Base-by-base conservation (phyloP, 73 alveolate species). In the Durusdinium trenchii region DNA sequence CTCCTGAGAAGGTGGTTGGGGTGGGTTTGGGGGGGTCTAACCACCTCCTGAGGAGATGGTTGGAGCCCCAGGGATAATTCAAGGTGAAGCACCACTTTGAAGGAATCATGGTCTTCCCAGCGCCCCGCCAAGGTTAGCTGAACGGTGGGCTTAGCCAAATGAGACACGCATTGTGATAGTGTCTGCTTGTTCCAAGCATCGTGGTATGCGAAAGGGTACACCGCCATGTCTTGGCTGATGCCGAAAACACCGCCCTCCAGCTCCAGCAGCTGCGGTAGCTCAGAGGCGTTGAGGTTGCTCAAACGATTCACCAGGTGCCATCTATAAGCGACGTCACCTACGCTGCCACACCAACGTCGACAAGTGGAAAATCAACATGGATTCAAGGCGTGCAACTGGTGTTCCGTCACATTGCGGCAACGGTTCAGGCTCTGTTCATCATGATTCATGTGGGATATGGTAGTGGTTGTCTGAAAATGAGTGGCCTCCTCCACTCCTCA, bases 301-400 rank as follows among this genome's bases (percentile, higher is more conserved):
- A 87, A 28, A 9, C 96, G 96, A 67, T 87, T 87, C 52, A 91
- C 98, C 78, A 91, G 23, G 46, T 91, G 98, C 98, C 98, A 91
- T 43, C 98, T 73, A 54, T 91, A 91, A 42, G 98, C 98, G 4
- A 91, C 98, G 36, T 91, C 98, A 10, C 94, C 91, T 81, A 5
- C 10, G 73, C 0, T 23, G 12, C 23, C 23, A 16, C 23, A 16
- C 23, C 12, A 57, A 57, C 23, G 69, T 23, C 73, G 73, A 32
- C 18, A n/a, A 60, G 30, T 60, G 73, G 12, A 16, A 57, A 23
- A 57, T 57, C 69, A 12, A 57, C 12, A 57, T 23, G 23, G 23
- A 57, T 57, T 57, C n/a, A n/a, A n/a, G n/a, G n/a, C n/a, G n/a
- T n/a, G n/a, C n/a, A n/a, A n/a, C n/a, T n/a, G n/a, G n/a, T n/a